A percentile compares a stretch with the other conserved stretches of the same genome.
Evolutionary conservation across 2,329 filamentous ascomycete species (phyloP).

Genomic region (Phaeoacremonium minimum): DNA sequence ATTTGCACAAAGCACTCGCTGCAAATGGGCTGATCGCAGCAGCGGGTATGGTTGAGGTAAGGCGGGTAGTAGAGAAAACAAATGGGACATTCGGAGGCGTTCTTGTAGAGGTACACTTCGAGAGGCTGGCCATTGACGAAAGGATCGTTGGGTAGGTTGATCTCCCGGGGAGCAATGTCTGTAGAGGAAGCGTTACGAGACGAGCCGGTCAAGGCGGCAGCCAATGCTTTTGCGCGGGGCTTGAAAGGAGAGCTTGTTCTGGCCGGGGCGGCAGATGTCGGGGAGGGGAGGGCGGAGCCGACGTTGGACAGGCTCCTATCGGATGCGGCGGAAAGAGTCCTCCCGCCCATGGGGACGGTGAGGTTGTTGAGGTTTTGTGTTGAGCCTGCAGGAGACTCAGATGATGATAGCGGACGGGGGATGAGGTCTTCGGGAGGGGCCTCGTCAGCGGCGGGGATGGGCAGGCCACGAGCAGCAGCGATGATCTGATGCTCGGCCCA

Average conservation of each 20-base stretch:
- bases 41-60: constrained; percentile 89
- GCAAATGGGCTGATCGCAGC: constrained; percentile 94
- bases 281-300: constrained; percentile 56
- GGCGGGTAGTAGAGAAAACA: constrained; percentile 96
- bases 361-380: constrained; percentile 64
- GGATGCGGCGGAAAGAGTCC: constrained; percentile 75
- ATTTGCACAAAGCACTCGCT: constrained; percentile 99
- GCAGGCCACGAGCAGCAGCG: constrained; percentile 78
- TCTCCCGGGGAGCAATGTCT: constrained; percentile 72
- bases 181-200: constrained; percentile 68
- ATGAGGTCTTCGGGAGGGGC: constrained; percentile 66
- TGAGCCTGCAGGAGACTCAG: constrained; percentile 44
- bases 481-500: constrained; percentile 97
- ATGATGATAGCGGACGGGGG: constrained; percentile 37
- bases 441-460: constrained; percentile 80
- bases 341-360: constrained; percentile 73
- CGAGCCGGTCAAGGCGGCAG: constrained; percentile 70
- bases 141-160: constrained; percentile 75
- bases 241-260: constrained; percentile 63
- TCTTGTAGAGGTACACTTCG: constrained; percentile 91
- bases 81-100: constrained; percentile 86
- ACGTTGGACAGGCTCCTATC: constrained; percentile 61
- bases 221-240: constrained; percentile 82
- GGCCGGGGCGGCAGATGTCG: constrained; percentile 40
- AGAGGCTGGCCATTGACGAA: constrained; percentile 92